Base-by-base conservation (phyloP, 805 yeast genomes). In the Hyphopichia homilentoma region DNA sequence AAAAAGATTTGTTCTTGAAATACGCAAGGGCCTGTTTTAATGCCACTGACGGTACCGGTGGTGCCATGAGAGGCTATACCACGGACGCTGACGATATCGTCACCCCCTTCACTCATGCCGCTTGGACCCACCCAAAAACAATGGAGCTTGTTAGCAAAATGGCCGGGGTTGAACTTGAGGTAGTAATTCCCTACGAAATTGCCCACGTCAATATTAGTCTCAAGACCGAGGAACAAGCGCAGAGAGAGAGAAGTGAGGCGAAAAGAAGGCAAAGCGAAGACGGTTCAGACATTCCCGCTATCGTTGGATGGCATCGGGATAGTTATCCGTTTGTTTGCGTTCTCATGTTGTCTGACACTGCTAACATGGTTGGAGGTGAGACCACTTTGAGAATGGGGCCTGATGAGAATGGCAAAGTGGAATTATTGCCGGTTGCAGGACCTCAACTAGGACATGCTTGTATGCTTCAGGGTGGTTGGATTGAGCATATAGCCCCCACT, bases 321-420 rank as follows among this genome's bases (percentile, higher is more conserved):
- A 68, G 78, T n/a, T 76, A 75, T 35, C 82, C 81, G 11, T 75
- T 75, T 48, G 82, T 77, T 13, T 77, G 81, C 53, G 83, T 77
- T 11, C 60, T 77, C 39, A 77, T 77, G 84, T 48, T 77, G 27
- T 69, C 77, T 19, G 81, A 77, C 46, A 77, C 83, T 6, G 41
- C 68, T 2, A 54, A 62, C 27, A 76, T 77, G 81, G 58, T 70
- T 49, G 82, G 82, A 18, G 82, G 82, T 30, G 82, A 76, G 48
- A 75, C 81, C 2, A 61, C 71, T 18, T 60, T 75, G 40, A 63
- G 72, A 40, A 71, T 62, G 51, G 75, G 75, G 4, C 50, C 58
- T 22, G 35, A 44, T 25, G 37, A 30, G 8, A 18, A 29, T 13
- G 25, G 27, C 12, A 16, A 34, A 23, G 35, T 52, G 21, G 51